These are phyloP conservation scores for Gelatoporia subvermispora DNA, from an alignment of 768 basidiomycete genomes.

Conservation along the genomic window DNA sequence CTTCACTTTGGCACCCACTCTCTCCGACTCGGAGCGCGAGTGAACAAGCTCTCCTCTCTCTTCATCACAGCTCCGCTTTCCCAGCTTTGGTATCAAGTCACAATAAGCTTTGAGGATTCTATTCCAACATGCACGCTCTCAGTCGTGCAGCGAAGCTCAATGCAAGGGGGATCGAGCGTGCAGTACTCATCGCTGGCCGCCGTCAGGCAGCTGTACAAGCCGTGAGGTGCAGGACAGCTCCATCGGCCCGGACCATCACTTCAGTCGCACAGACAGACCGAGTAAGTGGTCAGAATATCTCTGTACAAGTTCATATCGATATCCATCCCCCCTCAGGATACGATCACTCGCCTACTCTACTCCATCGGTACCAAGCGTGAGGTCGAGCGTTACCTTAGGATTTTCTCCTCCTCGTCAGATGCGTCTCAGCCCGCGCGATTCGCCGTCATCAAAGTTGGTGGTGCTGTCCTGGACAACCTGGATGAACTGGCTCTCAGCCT, in stretches of 20 bases:
- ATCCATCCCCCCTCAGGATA: constrained; percentile 59
- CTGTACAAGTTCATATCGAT: neutral
- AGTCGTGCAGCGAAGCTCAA: constrained; percentile 14
- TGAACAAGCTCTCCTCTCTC: too few species aligned
- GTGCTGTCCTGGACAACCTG: constrained; percentile 87
- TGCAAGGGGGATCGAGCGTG: constrained; percentile 30
- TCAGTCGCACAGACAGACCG: constrained; percentile 67
- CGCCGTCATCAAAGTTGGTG: constrained; percentile 97
- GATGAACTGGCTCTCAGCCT: constrained; percentile 93
- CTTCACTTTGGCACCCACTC: too few species aligned
- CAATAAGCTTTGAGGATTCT: too few species aligned
- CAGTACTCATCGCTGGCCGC: constrained; percentile 39
- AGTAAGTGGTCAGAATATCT: constrained; percentile 36
- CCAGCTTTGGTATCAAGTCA: too few species aligned
- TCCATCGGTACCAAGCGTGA: constrained; percentile 96
- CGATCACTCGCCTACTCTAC: constrained; percentile 93
- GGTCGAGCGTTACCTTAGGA: constrained; percentile 96
- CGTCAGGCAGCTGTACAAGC: constrained; percentile 37
- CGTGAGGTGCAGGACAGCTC: constrained; percentile 28
- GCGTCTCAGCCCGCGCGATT: constrained; percentile 90
- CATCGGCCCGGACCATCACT: constrained; percentile 1
- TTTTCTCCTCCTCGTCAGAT: constrained; percentile 92
- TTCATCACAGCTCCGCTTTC: too few species aligned
- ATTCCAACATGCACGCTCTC: constrained; percentile 27
- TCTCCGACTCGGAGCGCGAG: too few species aligned